phyloP scores from a whole-genome alignment of 768 basidiomycete genomes.

The Russula ochroleuca region DNA sequence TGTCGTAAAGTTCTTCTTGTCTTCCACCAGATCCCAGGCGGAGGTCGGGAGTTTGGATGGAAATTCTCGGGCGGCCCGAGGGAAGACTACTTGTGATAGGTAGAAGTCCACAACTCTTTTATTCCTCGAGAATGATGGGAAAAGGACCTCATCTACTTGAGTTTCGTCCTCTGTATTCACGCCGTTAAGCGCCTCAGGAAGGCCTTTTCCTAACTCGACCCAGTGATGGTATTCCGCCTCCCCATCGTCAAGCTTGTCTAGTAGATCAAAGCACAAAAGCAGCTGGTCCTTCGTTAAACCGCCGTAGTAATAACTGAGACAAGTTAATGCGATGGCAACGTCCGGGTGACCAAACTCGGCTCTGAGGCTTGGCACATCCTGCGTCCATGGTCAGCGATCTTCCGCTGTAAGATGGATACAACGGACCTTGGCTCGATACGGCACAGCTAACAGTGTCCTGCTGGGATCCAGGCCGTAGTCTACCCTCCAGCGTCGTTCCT shows the following conservation, averaged over 20 bases:
- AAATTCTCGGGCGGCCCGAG: too few species aligned
- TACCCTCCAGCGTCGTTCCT: constrained; percentile 46
- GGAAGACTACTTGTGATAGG: too few species aligned
- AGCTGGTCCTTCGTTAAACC: constrained; percentile 43
- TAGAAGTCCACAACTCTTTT: constrained; percentile 45
- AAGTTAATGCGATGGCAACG: constrained; percentile 43
- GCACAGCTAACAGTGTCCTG: constrained; percentile 48
- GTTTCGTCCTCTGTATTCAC: constrained; percentile 43
- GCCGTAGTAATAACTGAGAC: constrained; percentile 46
- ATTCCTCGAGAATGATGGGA: constrained; percentile 38
- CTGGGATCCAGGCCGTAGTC: constrained; percentile 46
- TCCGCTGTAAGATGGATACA: background rate
- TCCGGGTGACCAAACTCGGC: constrained; percentile 55
- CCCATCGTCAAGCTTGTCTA: constrained; percentile 42
- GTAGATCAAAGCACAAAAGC: constrained; percentile 36
- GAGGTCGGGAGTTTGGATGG: too few species aligned
- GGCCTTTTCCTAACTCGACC: constrained; percentile 28
- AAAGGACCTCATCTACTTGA: constrained; percentile 32
- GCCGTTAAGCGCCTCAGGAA: constrained; percentile 36
- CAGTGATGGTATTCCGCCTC: constrained; percentile 41
- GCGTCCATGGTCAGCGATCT: background rate
- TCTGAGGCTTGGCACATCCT: constrained; percentile 43
- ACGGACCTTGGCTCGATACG: constrained; percentile 43
- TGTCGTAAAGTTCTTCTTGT: too few species aligned
- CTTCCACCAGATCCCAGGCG: too few species aligned